Percentiles rank a stretch among this genome's conserved stretches.
Evolutionary conservation across 441 rosid genomes (phyloP).

Genomic region (Raphanus hybrid): DNA sequence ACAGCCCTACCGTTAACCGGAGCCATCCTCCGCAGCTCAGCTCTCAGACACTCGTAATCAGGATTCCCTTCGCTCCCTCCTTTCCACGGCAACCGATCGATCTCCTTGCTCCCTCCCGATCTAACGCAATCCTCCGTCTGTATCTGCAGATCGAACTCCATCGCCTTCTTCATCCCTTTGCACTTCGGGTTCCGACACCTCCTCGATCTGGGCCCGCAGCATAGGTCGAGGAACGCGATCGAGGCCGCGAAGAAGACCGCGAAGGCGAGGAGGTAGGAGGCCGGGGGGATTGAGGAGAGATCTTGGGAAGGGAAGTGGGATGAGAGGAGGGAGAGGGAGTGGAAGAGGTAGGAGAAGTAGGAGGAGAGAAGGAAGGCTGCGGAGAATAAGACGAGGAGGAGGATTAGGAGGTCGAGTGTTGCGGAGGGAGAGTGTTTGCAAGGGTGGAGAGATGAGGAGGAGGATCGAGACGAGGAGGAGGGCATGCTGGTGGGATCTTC

Average conservation of each 20-base stretch:
- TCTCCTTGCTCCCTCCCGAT: constrained; percentile 52
- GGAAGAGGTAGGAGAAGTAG: constrained; percentile 81
- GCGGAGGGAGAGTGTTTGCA: constrained; percentile 92
- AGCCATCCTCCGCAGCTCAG: constrained; percentile 77
- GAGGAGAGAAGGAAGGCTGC: constrained; percentile 82
- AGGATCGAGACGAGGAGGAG: constrained; percentile 38
- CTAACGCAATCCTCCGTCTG: constrained; percentile 76
- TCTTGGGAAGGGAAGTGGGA: constrained; percentile 45
- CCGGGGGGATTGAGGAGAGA: constrained; percentile 36
- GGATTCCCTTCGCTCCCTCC: constrained; percentile 71
- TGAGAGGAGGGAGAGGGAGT: constrained; percentile 73
- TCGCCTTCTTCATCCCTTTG: constrained; percentile 84
- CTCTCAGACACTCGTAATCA: constrained; percentile 74
- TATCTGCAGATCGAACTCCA: constrained; percentile 93
- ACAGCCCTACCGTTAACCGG: constrained; percentile 75
- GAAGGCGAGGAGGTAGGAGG: constrained; percentile 61
- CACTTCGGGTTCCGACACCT: constrained; percentile 69
- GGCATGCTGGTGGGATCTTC: constrained; percentile 51
- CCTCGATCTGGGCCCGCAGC: constrained; percentile 76
- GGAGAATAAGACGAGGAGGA: constrained; percentile 78
- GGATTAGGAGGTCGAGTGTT: constrained; percentile 80
- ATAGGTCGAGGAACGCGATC: constrained; percentile 53
- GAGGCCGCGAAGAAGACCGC: constrained; percentile 52
- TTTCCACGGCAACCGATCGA: constrained; percentile 80
- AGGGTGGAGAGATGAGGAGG: constrained; percentile 37